Conservation (phyloP, 371 early-diverging fungal species). For the Circinella umbellata region DNA sequence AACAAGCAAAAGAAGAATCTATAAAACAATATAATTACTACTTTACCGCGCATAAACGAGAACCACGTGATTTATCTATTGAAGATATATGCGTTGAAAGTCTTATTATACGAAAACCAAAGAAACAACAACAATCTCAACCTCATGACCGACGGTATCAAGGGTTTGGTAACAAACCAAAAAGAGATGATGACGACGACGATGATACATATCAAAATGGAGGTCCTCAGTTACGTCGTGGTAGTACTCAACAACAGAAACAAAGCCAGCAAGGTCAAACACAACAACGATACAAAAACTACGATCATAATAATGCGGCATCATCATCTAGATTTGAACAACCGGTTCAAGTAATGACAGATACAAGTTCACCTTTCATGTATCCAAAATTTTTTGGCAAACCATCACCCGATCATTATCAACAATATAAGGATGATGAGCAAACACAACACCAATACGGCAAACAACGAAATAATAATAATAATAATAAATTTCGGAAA, state of each 20-base stretch:
- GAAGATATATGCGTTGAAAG: neutral
- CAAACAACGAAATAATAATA: neutral
- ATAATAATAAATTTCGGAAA: slow-evolving; percentile 9
- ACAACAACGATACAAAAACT: neutral
- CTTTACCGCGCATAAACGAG: neutral
- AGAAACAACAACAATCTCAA: slow-evolving; percentile 2
- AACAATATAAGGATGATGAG: slow-evolving; percentile 5
- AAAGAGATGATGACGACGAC: neutral
- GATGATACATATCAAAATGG: neutral
- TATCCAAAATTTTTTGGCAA: slow-evolving; percentile 12
- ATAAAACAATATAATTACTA: neutral
- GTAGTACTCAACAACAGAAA: neutral
- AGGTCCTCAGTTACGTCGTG: neutral
- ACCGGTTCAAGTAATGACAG: neutral
- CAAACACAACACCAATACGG: neutral
- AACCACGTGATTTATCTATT: neutral
- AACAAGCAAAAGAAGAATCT: neutral
- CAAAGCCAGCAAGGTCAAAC: neutral
- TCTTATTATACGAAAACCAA: neutral
- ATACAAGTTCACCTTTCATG: slow-evolving; percentile 17
- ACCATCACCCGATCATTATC: slow-evolving; percentile 16
- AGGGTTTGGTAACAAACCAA: neutral
- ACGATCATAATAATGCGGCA: neutral
- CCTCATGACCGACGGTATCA: neutral
- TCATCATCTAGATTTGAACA: neutral